These are phyloP conservation scores for Triticum monococcum DNA, from an alignment of 176 grass and related monocot species.

Conservation along the genomic window DNA sequence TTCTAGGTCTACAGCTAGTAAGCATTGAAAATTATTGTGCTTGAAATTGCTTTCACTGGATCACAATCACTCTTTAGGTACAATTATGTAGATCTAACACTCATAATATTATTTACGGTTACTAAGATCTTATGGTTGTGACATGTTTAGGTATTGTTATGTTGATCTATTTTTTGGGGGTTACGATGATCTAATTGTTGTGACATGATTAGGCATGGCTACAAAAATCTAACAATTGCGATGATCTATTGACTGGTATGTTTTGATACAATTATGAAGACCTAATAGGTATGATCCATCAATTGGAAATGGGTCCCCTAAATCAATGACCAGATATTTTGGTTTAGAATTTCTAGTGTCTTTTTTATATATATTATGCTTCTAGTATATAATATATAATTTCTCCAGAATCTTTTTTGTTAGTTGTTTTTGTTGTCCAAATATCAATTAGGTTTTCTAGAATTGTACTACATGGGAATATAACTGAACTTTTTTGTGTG, in stretches of 20 bases:
- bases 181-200: not conserved
- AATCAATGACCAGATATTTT: too few species aligned
- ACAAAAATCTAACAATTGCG: not conserved
- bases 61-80: not conserved
- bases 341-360: too few species aligned
- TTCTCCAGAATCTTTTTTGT: not conserved
- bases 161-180: too few species aligned
- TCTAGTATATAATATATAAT: too few species aligned
- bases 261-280: not conserved
- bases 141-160: too few species aligned
- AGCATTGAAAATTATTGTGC: too few species aligned
- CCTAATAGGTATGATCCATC: not conserved
- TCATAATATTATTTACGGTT: too few species aligned
- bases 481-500: not conserved
- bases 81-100: not conserved
- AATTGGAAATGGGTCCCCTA: too few species aligned
- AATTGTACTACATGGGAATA: not conserved
- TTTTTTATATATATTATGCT: too few species aligned
- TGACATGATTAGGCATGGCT: not conserved
- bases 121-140: too few species aligned
- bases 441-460: not conserved
- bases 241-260: not conserved
- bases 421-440: not conserved
- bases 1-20: too few species aligned
- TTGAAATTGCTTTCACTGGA: not conserved